These are phyloP conservation scores for Turritis glabra DNA, from an alignment of 345 rosid species.

Conservation along the genomic window DNA sequence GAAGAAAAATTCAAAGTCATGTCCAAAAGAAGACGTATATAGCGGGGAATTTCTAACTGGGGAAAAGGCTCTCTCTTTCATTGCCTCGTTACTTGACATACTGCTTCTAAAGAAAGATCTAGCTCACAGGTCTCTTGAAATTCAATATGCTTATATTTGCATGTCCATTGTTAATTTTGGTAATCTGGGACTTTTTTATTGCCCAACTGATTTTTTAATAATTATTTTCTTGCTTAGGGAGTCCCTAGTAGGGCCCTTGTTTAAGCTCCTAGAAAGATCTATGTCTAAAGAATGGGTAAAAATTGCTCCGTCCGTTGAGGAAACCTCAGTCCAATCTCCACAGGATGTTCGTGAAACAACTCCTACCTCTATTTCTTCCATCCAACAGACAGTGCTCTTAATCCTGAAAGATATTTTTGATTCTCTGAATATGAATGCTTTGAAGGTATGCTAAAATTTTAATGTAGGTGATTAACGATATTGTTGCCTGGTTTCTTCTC, in stretches of 20 bases:
- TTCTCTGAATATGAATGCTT: conserved; percentile 41
- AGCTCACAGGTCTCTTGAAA: conserved; percentile 58
- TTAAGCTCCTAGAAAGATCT: conserved; percentile 63
- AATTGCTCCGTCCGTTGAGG: conserved; percentile 37
- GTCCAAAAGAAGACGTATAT: conserved; percentile 36
- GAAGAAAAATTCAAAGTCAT: conserved; percentile 47
- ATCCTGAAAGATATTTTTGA: conserved; percentile 67
- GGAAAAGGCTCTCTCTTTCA: conserved; percentile 48
- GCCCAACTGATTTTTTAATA: conserved; percentile 10
- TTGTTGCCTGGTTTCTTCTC: conserved; percentile 18
- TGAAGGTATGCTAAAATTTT: conserved; percentile 53
- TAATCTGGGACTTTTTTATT: conserved; percentile 16
- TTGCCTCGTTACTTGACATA: conserved; percentile 76
- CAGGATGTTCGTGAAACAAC: conserved; percentile 43
- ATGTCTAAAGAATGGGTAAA: conserved; percentile 53
- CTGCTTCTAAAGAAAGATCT: conserved; percentile 76
- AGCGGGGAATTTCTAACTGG: conserved; percentile 42
- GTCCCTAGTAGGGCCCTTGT: conserved; percentile 65
- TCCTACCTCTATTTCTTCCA: conserved; percentile 41
- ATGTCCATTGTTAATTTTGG: neutral
- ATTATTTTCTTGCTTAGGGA: conserved; percentile 51
- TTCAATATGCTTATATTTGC: conserved; percentile 18
- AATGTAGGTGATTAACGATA: conserved; percentile 13
- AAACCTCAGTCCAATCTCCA: conserved; percentile 44
- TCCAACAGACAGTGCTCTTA: conserved; percentile 66